Base-by-base conservation (phyloP, 2,329 filamentous ascomycete species). In the Colletotrichum acutatum region DNA sequence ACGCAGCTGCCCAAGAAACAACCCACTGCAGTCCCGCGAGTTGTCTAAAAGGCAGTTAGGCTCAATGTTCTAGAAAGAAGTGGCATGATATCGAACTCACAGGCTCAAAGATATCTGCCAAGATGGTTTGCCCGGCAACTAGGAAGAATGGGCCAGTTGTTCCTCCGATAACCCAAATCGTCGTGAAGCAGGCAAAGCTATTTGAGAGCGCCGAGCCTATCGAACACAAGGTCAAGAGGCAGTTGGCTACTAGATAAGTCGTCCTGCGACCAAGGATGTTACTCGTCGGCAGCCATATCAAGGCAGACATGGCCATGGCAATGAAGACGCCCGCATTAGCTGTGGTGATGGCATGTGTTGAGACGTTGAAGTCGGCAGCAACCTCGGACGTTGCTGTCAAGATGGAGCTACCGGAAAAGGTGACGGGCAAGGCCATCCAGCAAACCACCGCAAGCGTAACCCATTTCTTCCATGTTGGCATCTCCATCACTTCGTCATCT, bases 381-480 rank as follows among this genome's bases (percentile, higher is more conserved):
- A 96, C 91, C 79, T 96, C 93, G 2, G 93, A 93, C 1, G 93
- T 90, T 3, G 93, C 94, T 1, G 93, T 88, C 19, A 96, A 82
- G 16, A 95, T 90, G 1, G 92, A 92, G 0, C 93, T 95, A 34
- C 90, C 93, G 0, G 92, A 91, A 77, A 98, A 98, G 1, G 93
- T 93, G 72, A 94, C 91, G 62, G 93, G 90, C 72, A 78, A 58
- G 4, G 76, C 74, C 74, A 76, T 76, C 76, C 75, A 78, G 70
- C 76, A 77, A 19, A 75, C 71, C 1, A 71, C 68, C 22, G 74
- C 74, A 8, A 79, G 65, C 2, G 74, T 75, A 9, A 76, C 58
- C 62, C 74, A 75, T 37, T 75, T 75, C 8, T 74, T 69, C 74
- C 75, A 75, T 6, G 64, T 24, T 28, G 75, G 63, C 63, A 76